Conservation (phyloP, 495 filamentous ascomycete species). For the Xylaria nigripes region DNA sequence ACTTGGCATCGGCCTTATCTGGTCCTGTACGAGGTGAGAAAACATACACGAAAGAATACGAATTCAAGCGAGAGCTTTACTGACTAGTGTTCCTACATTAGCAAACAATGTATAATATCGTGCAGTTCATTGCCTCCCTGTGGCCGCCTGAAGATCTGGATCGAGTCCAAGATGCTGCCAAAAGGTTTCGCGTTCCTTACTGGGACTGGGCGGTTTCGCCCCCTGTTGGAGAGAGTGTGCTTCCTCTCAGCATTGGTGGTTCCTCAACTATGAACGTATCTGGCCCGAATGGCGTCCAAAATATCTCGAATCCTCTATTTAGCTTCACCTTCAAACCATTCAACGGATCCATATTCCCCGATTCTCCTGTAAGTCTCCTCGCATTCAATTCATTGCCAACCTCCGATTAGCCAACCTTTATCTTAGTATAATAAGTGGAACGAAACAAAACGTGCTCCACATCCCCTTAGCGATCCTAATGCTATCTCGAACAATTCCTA, state of each 20-base stretch:
- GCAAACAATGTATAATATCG: constrained; percentile 49
- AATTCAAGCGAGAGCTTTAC: not conserved
- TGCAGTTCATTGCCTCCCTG: constrained; percentile 43
- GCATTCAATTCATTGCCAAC: not conserved
- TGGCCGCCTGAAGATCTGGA: constrained; percentile 41
- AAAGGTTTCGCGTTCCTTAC: constrained; percentile 54
- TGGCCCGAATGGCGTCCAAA: constrained; percentile 44
- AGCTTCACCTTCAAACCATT: constrained; percentile 53
- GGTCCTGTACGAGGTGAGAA: constrained; percentile 54
- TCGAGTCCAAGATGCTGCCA: constrained; percentile 43
- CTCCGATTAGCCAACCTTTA: constrained; percentile 13
- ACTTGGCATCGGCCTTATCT: constrained; percentile 70
- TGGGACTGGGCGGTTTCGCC: constrained; percentile 58
- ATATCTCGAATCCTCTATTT: constrained; percentile 55
- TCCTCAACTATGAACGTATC: constrained; percentile 38
- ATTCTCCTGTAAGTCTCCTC: constrained; percentile 35
- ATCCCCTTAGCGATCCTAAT: constrained; percentile 26
- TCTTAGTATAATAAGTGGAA: constrained; percentile 38
- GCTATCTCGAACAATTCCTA: constrained; percentile 46
- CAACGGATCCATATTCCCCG: constrained; percentile 32
- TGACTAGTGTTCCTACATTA: constrained; percentile 15
- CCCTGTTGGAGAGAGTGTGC: constrained; percentile 37
- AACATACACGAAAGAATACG: not conserved
- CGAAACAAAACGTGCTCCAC: constrained; percentile 44
- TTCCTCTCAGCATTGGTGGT: constrained; percentile 41